phyloP scores from a whole-genome alignment of 2,329 filamentous ascomycete species.

The Monosporascus cannonballus region DNA sequence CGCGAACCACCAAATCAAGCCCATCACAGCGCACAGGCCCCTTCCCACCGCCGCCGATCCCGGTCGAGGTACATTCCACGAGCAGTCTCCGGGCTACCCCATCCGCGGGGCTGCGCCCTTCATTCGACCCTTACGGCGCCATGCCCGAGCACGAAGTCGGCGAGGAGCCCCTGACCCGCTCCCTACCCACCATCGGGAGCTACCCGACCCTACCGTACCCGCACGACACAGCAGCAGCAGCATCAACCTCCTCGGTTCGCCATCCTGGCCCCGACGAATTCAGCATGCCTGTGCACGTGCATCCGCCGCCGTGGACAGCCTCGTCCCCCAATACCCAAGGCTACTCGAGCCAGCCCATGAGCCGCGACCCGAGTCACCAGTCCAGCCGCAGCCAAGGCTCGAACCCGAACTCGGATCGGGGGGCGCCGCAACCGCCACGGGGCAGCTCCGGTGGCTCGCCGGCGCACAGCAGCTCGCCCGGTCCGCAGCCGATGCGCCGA shows the following conservation, averaged over 20 bases:
- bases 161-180: slow-evolving; percentile 12
- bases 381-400: slow-evolving; percentile 26
- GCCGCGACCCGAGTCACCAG: slow-evolving; percentile 37
- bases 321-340: slow-evolving; percentile 22
- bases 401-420: slow-evolving; percentile 5
- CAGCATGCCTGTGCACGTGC: slow-evolving; percentile 13
- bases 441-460: slow-evolving; percentile 2
- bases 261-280: slow-evolving; percentile 11
- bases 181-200: slow-evolving; percentile 13
- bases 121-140: slow-evolving; percentile 1
- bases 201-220: slow-evolving; percentile 16
- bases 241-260: background rate
- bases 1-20: slow-evolving; percentile 19
- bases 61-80: slow-evolving; percentile 21
- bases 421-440: background rate
- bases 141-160: slow-evolving; percentile 10
- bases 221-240: slow-evolving; percentile 3
- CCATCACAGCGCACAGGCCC: slow-evolving; percentile 18
- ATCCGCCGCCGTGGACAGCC: slow-evolving; percentile 17
- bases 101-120: background rate
- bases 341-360: slow-evolving; percentile 46
- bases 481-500: slow-evolving; percentile 19
- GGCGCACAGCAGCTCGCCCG: slow-evolving; percentile 15
- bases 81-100: slow-evolving; percentile 20
- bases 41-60: slow-evolving; percentile 23